A percentile compares a stretch with the other conserved stretches of the same genome.
These are phyloP conservation scores for Ormosia emarginata DNA, from an alignment of 306 rosid species.

Conservation along the genomic window DNA sequence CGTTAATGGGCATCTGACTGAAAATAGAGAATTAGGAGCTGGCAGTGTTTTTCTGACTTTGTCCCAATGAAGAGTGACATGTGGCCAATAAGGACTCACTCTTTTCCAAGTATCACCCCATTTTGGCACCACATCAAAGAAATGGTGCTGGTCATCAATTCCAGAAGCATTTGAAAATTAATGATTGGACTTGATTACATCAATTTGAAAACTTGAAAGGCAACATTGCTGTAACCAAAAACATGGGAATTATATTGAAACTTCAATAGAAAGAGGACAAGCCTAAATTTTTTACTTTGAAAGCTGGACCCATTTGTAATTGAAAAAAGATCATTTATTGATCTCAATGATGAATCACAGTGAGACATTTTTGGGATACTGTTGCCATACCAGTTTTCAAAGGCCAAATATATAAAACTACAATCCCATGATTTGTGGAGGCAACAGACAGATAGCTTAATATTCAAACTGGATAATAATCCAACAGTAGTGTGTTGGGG, in stretches of 20 bases:
- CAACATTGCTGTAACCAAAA: not conserved
- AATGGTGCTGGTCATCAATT: not conserved
- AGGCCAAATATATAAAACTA: not conserved
- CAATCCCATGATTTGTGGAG: conserved; percentile 1
- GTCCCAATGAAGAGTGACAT: not conserved
- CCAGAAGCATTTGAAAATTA: not conserved
- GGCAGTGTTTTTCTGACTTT: not conserved
- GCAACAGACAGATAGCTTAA: not conserved
- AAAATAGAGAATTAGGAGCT: conserved; percentile 1
- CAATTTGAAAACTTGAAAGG: not conserved
- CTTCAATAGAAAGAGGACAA: not conserved
- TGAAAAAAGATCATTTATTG: not conserved
- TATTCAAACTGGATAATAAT: not conserved
- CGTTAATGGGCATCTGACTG: not conserved
- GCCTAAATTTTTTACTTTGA: not conserved
- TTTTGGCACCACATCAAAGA: not conserved
- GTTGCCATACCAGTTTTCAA: conserved; percentile 10
- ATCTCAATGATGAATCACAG: not conserved
- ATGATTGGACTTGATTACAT: conserved; percentile 1
- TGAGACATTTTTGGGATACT: not conserved
- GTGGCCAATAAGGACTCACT: not conserved
- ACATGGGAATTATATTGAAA: not conserved
- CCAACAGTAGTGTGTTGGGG: not conserved
- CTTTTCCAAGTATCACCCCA: not conserved
- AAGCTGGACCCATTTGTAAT: conserved; percentile 1